Base-by-base conservation (phyloP, 2,329 filamentous ascomycete species). In the Waltergamsia citrina region DNA sequence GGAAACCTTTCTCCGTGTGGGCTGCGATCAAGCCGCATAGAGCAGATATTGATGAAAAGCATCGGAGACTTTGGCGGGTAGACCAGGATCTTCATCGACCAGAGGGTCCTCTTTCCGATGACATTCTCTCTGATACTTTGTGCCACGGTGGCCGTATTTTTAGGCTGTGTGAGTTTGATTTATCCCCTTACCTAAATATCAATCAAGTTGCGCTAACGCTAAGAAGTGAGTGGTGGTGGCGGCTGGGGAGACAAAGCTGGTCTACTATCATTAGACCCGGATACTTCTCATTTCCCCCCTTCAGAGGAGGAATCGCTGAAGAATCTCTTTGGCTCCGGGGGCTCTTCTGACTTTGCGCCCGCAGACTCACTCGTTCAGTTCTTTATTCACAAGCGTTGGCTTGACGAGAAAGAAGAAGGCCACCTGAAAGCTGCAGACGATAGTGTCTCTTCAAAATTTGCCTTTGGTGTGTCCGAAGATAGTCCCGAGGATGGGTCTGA, bases 191-290 rank as follows among this genome's bases (percentile, higher is more conserved):
- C 18, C 38, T 51, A 57, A 40, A 53, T 59, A 9, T 47, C 55
- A 57, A 47, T 6, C 23, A 14, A 11, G n/a, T 30, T 29, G 15
- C 18, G 15, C 45, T 56, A 37, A 55, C 31, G 23, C 16, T 4
- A 20, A 2, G 11, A 24, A 69, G 73, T 88, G 41, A 87, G 83
- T 47, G 85, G 85, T 5, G 85, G 85, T 29, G 85, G 85, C 27
- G 85, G 85, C 15, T 93, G 85, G 85, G 85, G 85, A 12, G 65
- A 72, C 36, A 92, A 90, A 52, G 77, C 81, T 46, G 85, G 85
- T 1, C 61, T 93, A 1, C 60, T 93, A 4, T 85, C 85, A 6
- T 65, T 93, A 4, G 85, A 92, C 48, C 83, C 85, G 4, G 71
- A 85, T 42, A 68, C 63, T 12, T 63, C 53, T 15, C 71, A 73